Evolutionary conservation across 1,284 basidiomycete genomes (phyloP).

Genomic region (Mycena sp.): DNA sequence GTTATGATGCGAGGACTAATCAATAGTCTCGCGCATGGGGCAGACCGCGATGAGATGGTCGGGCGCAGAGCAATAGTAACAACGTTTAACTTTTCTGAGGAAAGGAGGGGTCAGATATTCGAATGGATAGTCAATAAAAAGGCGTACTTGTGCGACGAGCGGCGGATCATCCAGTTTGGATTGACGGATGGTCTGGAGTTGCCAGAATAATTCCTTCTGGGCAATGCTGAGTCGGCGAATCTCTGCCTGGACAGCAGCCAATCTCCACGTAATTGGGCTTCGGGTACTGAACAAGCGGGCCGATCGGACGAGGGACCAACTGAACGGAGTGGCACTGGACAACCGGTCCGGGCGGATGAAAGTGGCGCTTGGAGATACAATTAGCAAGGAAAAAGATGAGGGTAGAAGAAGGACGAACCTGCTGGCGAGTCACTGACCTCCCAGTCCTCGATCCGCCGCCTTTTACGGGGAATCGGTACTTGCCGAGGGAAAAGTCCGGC

Average conservation of each 20-base stretch:
- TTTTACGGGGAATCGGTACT: not conserved
- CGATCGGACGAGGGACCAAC: not conserved
- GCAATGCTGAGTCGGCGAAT: not conserved
- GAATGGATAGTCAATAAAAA: not conserved
- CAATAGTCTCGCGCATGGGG: not conserved
- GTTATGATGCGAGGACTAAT: not conserved
- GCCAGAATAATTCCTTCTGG: not conserved
- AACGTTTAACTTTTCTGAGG: not conserved
- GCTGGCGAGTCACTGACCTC: not conserved
- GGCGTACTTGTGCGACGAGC: not conserved
- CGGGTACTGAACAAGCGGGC: not conserved
- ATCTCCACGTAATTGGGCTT: not conserved
- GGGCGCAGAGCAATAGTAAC: not conserved
- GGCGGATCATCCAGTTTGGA: not conserved
- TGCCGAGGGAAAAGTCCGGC: not conserved
- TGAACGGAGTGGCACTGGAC: not conserved
- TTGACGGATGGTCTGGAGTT: not conserved
- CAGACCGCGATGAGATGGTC: not conserved
- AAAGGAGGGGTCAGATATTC: too few species aligned
- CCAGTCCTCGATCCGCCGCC: not conserved
- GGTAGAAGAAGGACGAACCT: not conserved
- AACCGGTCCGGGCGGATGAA: not conserved
- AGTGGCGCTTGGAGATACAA: not conserved
- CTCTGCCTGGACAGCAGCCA: not conserved
- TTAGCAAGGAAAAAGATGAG: too few species aligned